Evolutionary conservation across 768 basidiomycete genomes (phyloP), one percentile per base, ranked within the genome.

Genomic region (Lentinula edodes): DNA sequence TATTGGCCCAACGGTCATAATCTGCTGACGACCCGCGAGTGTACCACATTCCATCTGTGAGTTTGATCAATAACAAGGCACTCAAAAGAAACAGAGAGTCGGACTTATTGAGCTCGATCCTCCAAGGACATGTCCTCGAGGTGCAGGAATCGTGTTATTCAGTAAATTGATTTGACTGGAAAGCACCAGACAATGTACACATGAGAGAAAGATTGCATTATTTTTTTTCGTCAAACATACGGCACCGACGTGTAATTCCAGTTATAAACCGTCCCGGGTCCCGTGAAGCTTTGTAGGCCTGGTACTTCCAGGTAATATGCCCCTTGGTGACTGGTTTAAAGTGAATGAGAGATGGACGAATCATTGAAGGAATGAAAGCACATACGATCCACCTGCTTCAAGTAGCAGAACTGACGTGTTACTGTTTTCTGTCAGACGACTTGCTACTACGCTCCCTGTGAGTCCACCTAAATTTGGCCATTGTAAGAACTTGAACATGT

Each of bases 1-100:
- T 41, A 2, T 48, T 54, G 1, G 75, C 75, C 43, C 63, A 71
- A 15, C 71, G 70, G 54, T 76, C 68, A 45, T 65, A 76, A 60
- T 76, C 74, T 16, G 70, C 67, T 9, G 63, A 41, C 1, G 68
- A 65, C 38, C 69, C 66, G 41, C 74, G 66, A 8, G 67, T 52
- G 13, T 61, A 61, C 16, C 23, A 36, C 41, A 61, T 36, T 18
- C 51, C 50, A 20, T 61, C 58, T 56, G 23, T 3, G 28, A 20
- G 41, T 41, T 16, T 2, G 34, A n/a, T 39, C 38, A 16, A 13
- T 6, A 6, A 43, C 12, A 39, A 10, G 38, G 13, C 5, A 5
- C 3, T 43, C 13, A 8, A 9, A 55, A 41, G 12, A 38, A n/a
- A 32, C 16, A 9, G 2, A 36, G 16, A 16, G 16, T 13, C 41